Evolutionary conservation across 140 eudicot species (phyloP).

Genomic region (Stevia rebaudiana): DNA sequence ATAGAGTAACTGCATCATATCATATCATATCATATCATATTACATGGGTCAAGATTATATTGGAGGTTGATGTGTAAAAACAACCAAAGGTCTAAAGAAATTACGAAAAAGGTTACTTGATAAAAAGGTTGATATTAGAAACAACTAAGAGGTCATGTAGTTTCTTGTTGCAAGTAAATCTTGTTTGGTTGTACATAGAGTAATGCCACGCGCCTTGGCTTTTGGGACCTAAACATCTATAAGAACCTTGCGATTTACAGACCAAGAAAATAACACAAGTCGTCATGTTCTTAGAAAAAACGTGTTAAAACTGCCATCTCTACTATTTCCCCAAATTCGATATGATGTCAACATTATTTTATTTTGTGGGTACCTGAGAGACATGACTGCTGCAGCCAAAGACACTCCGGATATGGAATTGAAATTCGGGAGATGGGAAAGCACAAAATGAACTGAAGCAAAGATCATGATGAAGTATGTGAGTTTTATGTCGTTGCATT

Average conservation of each 20-base stretch:
- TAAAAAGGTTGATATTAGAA: no score
- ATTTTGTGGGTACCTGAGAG: slow-evolving; percentile 21
- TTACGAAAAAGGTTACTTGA: no score
- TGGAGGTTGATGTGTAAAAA: no score
- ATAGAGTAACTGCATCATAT: slow-evolving; percentile 42
- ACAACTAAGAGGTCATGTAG: no score
- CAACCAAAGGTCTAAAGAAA: no score
- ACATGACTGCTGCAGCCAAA: slow-evolving; percentile 71
- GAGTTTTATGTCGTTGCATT: slow-evolving; percentile 50
- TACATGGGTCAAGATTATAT: no score
- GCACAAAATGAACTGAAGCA: slow-evolving; percentile 12
- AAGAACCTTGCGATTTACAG: no score
- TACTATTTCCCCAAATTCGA: background rate
- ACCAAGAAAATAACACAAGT: background rate
- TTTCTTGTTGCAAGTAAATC: no score
- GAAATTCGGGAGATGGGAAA: slow-evolving; percentile 65
- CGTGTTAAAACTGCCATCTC: background rate
- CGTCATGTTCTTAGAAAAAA: background rate
- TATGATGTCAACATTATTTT: background rate
- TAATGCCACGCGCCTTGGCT: no score
- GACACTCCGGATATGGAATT: slow-evolving; percentile 65
- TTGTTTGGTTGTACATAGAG: no score
- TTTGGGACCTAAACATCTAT: no score
- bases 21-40: background rate
- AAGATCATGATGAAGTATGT: slow-evolving; percentile 39